Conservation (phyloP, 345 rosid species). For the Salix caprea region DNA sequence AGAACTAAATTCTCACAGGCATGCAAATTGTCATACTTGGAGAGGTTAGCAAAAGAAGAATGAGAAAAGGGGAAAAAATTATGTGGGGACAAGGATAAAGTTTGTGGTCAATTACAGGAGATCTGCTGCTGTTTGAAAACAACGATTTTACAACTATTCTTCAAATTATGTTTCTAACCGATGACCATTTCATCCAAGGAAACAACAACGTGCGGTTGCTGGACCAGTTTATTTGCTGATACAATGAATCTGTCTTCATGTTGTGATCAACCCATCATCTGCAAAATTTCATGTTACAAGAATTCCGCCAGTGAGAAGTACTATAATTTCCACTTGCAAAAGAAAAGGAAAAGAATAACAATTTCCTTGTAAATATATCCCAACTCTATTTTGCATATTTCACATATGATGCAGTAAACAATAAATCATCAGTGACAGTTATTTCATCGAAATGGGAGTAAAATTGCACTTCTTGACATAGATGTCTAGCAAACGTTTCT, state of each 20-base stretch:
- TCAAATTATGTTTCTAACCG: neutral
- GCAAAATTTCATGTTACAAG: neutral
- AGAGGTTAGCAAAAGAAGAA: neutral
- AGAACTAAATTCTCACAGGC: neutral
- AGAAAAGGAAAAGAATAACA: no score
- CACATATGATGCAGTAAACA: neutral
- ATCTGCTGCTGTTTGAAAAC: neutral
- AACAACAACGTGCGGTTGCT: neutral
- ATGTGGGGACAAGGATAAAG: neutral
- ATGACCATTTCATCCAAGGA: neutral
- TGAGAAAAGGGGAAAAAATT: neutral
- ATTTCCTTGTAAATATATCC: no score
- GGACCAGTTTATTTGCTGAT: neutral
- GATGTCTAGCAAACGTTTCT: neutral
- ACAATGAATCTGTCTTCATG: neutral
- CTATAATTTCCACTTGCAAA: neutral
- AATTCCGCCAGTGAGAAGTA: neutral
- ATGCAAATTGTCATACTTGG: neutral
- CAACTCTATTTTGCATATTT: neutral
- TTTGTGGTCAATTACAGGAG: neutral
- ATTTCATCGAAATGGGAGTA: neutral
- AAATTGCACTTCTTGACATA: neutral
- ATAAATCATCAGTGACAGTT: neutral
- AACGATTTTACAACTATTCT: neutral
- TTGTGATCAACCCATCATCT: slow-evolving; percentile 18